Percentiles rank a stretch among this genome's conserved stretches.
Evolutionary conservation across 1,139 yeast genomes (phyloP).

Genomic region (Hyphopichia fennica): DNA sequence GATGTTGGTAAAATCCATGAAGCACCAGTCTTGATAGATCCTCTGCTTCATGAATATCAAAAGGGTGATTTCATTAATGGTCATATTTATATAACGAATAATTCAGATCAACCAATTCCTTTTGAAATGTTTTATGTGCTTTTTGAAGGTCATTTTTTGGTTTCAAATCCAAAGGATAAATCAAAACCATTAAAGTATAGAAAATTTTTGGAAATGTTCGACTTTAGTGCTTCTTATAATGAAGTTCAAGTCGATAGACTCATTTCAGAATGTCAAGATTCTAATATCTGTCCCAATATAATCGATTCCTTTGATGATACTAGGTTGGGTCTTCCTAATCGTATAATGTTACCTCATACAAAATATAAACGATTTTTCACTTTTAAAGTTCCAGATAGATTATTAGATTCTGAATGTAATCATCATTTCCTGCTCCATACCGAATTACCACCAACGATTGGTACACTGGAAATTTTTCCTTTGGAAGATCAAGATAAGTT

Average conservation of each 20-base stretch:
- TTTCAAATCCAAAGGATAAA: constrained; percentile 12
- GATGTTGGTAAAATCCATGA: constrained; percentile 33
- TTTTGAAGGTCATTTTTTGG: constrained; percentile 36
- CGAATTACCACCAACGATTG: constrained; percentile 41
- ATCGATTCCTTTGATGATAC: constrained; percentile 32
- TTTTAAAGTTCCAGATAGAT: constrained; percentile 39
- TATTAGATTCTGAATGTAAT: constrained; percentile 40
- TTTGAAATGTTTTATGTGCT: constrained; percentile 46
- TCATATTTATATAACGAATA: constrained; percentile 29
- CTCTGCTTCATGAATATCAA: constrained; percentile 34
- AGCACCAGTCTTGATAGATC: constrained; percentile 31
- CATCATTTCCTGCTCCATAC: constrained; percentile 36
- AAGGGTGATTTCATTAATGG: constrained; percentile 46
- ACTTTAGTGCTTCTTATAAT: constrained; percentile 42
- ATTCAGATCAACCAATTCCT: constrained; percentile 23
- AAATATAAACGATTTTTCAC: constrained; percentile 43
- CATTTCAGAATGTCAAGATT: constrained; percentile 22
- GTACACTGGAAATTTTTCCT: constrained; percentile 15
- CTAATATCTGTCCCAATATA: constrained; percentile 15
- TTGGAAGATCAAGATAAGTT: constrained; percentile 12
- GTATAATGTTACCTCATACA: constrained; percentile 25
- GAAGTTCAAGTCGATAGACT: constrained; percentile 32
- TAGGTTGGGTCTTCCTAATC: constrained; percentile 21
- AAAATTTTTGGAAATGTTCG: constrained; percentile 44
- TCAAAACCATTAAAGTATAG: constrained; percentile 15